Evolutionary conservation across 78 protist genomes (phyloP), one percentile per base, ranked within the genome.

Genomic region (Dictyostelium brefeldianum): DNA sequence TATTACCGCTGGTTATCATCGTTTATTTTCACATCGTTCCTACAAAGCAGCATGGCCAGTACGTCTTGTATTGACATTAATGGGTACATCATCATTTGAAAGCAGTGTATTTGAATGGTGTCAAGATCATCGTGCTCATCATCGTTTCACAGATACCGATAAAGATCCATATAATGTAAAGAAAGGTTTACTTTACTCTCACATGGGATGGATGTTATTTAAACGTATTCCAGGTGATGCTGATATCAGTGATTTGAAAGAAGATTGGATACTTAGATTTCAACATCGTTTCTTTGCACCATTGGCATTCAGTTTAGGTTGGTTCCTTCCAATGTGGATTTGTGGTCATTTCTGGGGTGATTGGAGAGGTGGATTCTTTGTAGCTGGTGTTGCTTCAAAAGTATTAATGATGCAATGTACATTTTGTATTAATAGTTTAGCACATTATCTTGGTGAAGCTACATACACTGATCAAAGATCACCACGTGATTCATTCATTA

Each of bases 61-160:
- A 50, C 73, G 83, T 18, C 2, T 83, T 0, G 17, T 81, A 43
- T 77, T 96, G 9, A 51, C 20, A 48, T 67, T 94, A 65, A 81
- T 71, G 80, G 98, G 97, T 51, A 78, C 98, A 2, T 71, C 71
- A 15, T 83, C 98, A 0, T 71, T 97, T 71, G 94, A 97, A 59
- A 96, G 97, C 50, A 81, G 95, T 29, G 80, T 67, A 4, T 43
- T 75, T 29, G 90, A 93, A 87, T 97, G 98, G 98, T 73, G 91
- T 48, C 87, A 83, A 9, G 95, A 94, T 48, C 98, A 97, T 90
- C 94, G 98, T 47, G 96, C 93, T n/a, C 98, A 97, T 82, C 98
- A 97, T 94, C 74, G 96, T n/a, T 95, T 93, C 95, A 83, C 95
- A 22, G 98, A 97, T 89, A 96, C 98, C 12, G 91, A 89, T 65